phyloP scores from a whole-genome alignment of 345 rosid genomes.

The Linum usitatissimum region DNA sequence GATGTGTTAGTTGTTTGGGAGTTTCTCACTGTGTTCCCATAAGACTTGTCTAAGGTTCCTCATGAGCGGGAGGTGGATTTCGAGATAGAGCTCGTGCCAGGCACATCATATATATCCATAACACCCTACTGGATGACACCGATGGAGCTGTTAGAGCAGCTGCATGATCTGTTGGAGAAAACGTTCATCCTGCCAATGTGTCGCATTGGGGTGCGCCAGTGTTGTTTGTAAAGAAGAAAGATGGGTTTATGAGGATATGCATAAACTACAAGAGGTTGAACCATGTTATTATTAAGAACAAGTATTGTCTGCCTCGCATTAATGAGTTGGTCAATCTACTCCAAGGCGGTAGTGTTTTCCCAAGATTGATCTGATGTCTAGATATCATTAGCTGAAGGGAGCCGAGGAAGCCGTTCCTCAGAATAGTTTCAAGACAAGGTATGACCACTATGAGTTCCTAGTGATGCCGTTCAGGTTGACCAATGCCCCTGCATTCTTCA shows the following conservation, averaged over 20 bases:
- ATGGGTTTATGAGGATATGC: too few species aligned
- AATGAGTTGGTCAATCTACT: neutral
- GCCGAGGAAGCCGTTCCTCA: too few species aligned
- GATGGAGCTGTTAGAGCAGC: too few species aligned
- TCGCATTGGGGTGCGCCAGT: neutral
- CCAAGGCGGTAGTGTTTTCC: neutral
- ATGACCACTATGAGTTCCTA: too few species aligned
- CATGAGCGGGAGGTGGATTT: too few species aligned
- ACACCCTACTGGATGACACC: neutral
- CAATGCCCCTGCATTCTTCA: neutral
- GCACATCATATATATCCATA: neutral
- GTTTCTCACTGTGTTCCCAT: neutral
- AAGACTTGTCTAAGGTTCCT: too few species aligned
- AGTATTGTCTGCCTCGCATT: neutral
- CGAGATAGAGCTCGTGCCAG: neutral
- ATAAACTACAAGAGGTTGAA: too few species aligned
- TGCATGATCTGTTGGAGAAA: too few species aligned
- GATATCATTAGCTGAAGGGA: neutral
- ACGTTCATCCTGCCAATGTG: too few species aligned
- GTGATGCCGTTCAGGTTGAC: neutral
- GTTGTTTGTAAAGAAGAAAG: constrained; percentile 3
- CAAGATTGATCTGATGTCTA: neutral
- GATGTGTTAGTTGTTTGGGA: neutral
- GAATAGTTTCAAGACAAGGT: neutral
- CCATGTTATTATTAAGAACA: neutral